These are phyloP conservation scores for Solanum clarkiae DNA, from an alignment of 257 asterid genomes.

Conservation along the genomic window DNA sequence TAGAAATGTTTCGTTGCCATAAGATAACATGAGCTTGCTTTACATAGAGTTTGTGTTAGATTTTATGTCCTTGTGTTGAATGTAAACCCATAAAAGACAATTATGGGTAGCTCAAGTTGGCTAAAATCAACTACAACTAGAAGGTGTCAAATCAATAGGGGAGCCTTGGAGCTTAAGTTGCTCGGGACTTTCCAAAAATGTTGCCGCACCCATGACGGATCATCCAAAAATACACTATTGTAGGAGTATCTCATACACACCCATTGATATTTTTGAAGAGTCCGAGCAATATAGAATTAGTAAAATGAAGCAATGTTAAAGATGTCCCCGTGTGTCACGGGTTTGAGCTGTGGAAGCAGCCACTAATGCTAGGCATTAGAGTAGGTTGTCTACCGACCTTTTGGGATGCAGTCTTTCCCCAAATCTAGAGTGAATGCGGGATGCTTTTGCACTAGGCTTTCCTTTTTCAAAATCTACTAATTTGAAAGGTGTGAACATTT, in stretches of 20 bases:
- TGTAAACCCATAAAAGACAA: neutral
- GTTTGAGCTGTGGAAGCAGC: neutral
- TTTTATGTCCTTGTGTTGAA: neutral
- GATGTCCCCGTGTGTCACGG: neutral
- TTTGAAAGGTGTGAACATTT: neutral
- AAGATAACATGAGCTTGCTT: neutral
- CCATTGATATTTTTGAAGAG: neutral
- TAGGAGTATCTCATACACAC: neutral
- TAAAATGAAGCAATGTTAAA: neutral
- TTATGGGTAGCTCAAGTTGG: neutral
- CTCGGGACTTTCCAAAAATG: neutral
- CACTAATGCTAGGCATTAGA: neutral
- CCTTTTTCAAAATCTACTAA: neutral
- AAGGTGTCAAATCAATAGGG: neutral
- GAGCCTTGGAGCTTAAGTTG: neutral
- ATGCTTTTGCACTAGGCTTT: neutral
- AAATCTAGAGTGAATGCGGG: neutral
- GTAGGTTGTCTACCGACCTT: neutral
- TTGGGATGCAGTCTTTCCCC: neutral
- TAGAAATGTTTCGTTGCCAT: neutral
- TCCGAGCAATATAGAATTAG: neutral
- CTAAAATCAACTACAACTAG: neutral
- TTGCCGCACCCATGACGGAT: neutral
- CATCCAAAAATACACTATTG: neutral
- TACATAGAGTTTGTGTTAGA: neutral